phyloP scores from a whole-genome alignment of 75 land plant species.

The Pinus tabuliformis region DNA sequence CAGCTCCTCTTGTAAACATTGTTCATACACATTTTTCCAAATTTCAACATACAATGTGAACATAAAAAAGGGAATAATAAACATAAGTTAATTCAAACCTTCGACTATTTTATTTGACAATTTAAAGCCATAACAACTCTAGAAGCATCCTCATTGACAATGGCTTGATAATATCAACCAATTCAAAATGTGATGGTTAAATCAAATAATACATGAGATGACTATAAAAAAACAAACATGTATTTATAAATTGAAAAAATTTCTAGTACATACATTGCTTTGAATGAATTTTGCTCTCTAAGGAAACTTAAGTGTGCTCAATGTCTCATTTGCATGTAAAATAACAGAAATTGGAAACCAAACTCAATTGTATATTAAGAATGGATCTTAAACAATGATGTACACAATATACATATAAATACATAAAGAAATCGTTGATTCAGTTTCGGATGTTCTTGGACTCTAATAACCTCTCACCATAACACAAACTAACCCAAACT shows the following conservation, averaged over 20 bases:
- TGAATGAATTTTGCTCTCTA: conserved; percentile 95
- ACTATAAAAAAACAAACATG: neutral
- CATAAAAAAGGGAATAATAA: neutral
- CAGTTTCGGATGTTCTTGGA: too few relatives aligned
- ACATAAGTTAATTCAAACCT: conserved; percentile 32
- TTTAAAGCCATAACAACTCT: conserved; percentile 72
- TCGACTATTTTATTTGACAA: conserved; percentile 70
- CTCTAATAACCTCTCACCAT: too few relatives aligned
- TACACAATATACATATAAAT: too few relatives aligned
- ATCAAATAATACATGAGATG: neutral
- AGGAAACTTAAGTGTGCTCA: conserved; percentile 95
- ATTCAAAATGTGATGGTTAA: neutral
- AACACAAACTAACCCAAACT: too few relatives aligned
- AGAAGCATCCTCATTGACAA: conserved; percentile 93
- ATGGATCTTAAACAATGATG: too few relatives aligned
- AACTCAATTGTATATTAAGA: too few relatives aligned
- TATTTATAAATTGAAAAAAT: neutral
- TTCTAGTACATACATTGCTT: conserved; percentile 64
- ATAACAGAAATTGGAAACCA: too few relatives aligned
- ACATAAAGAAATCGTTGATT: too few relatives aligned
- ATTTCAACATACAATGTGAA: conserved; percentile 4
- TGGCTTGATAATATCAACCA: conserved; percentile 46
- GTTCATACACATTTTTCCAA: neutral
- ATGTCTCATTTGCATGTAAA: conserved; percentile 61
- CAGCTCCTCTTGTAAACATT: conserved; percentile 70